Evolutionary conservation across 2,329 filamentous ascomycete genomes (phyloP).

Genomic region (Phaeosphaeria sp.): DNA sequence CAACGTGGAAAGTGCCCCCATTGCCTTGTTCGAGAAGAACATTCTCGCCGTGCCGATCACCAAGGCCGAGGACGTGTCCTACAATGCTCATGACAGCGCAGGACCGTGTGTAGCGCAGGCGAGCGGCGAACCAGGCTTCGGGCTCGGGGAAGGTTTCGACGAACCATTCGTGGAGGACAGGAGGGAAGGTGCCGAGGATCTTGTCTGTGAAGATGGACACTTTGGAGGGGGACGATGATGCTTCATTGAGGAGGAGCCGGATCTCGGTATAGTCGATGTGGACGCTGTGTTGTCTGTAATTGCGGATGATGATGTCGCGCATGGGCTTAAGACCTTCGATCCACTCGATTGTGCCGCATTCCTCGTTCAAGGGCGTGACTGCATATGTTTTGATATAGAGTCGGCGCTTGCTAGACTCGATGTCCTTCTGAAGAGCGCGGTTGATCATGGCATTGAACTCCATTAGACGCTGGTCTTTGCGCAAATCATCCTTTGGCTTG

Average conservation of each 20-base stretch:
- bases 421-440: conserved; percentile 86
- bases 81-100: conserved; percentile 99
- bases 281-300: conserved; percentile 79
- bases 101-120: conserved; percentile 88
- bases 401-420: conserved; percentile 86
- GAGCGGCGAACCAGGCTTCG: conserved; percentile 87
- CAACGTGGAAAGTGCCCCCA: conserved; percentile 94
- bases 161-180: conserved; percentile 93
- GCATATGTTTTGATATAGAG: conserved; percentile 92
- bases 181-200: conserved; percentile 74
- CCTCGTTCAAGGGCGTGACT: conserved; percentile 95
- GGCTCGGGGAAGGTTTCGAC: conserved; percentile 93
- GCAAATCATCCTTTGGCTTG: conserved; percentile 97
- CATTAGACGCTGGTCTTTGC: conserved; percentile 97
- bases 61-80: conserved; percentile 88
- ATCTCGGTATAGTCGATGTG: conserved; percentile 68
- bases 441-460: conserved; percentile 99
- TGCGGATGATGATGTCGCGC: conserved; percentile 82
- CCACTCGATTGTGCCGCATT: conserved; percentile 98
- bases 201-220: conserved; percentile 73
- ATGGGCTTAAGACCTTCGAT: conserved; percentile 94
- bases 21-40: conserved; percentile 93
- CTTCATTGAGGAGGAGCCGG: conserved; percentile 68
- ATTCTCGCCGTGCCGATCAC: conserved; percentile 96
- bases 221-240: conserved; percentile 68